Conservation (phyloP, 2,329 filamentous ascomycete genomes). For the Alternaria tenuissima region DNA sequence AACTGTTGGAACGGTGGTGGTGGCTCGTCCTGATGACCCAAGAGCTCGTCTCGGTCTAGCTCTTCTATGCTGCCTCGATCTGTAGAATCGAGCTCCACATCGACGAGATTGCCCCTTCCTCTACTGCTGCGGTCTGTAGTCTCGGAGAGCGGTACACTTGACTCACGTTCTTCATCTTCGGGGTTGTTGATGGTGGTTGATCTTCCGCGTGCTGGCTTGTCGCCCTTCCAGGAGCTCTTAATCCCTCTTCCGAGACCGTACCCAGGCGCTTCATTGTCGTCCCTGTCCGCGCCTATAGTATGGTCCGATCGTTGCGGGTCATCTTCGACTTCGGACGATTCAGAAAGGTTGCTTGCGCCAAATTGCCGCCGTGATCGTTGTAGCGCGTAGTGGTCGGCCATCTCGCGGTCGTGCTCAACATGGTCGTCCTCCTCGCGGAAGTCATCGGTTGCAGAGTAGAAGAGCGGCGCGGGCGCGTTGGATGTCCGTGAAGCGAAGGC, state of each 20-base stretch:
- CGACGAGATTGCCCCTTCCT: slow-evolving; percentile 76
- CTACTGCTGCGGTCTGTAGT: slow-evolving; percentile 58
- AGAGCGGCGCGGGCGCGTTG: slow-evolving; percentile 85
- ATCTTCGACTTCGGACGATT: slow-evolving; percentile 84
- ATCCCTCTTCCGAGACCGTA: slow-evolving; percentile 60
- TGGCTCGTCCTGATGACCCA: slow-evolving; percentile 57
- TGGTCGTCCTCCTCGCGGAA: slow-evolving; percentile 94
- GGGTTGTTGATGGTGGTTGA: slow-evolving; percentile 43
- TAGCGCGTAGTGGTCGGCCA: slow-evolving; percentile 91
- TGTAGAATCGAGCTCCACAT: slow-evolving; percentile 81
- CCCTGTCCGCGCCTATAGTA: slow-evolving; percentile 59
- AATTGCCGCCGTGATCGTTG: slow-evolving; percentile 90
- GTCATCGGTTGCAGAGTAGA: slow-evolving; percentile 89
- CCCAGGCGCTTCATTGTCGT: slow-evolving; percentile 49
- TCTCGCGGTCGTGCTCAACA: slow-evolving; percentile 86
- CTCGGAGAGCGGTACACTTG: slow-evolving; percentile 53
- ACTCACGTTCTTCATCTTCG: slow-evolving; percentile 50
- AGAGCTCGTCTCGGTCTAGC: slow-evolving; percentile 44
- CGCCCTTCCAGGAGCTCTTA: slow-evolving; percentile 65
- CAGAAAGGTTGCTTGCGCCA: slow-evolving; percentile 80
- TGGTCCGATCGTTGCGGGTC: slow-evolving; percentile 61
- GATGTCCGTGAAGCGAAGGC: slow-evolving; percentile 81
- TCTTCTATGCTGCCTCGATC: slow-evolving; percentile 57
- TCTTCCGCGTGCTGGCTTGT: slow-evolving; percentile 54
- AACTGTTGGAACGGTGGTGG: slow-evolving; percentile 67